Evolutionary conservation across 1,284 basidiomycete species (phyloP), one percentile per base, ranked within the genome.

Genomic region (Austropuccinia psidii): DNA sequence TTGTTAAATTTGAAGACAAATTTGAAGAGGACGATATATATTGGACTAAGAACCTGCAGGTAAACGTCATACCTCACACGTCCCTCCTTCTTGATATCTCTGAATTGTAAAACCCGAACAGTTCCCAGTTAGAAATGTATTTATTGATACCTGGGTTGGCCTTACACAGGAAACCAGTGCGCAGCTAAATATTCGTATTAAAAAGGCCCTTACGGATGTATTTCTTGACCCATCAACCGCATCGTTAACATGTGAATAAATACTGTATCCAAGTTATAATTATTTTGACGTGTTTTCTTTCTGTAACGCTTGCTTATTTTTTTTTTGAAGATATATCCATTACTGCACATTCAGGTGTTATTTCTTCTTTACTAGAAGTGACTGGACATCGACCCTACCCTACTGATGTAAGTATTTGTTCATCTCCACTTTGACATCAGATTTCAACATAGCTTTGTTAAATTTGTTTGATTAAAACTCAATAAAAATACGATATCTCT

Each of bases 341-440:
- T 62, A 84, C 83, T 0, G 81, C 81, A 0, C 83, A 84, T 73
- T 81, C 81, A 17, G 83, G 82, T 2, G 81, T 81, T 50, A 79
- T 83, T 60, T 58, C 54, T 11, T 58, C 67, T 29, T 39, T 69
- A 27, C 49, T 69, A 41, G 49, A 43, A 24, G 67, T 69, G 5
- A 29, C 60, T 21, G 67, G 55, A 19, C 67, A 69, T 55, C 54
- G 33, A 57, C 67, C 55, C 6, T 69, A 33, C 33, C 67, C 67
- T 4, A 69, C 54, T 60, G 35, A 69, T 43, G 67, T 60, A 0
- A 69, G 67, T 69, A 5, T 1, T 49, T 13, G 5, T 29, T 24
- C 6, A n/a, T 45, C 15, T 47, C 11, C 11, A 31, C 19, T 24
- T 31, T 2, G 11, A 33, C 24, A 3, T 1, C 24, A 24, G n/a